A percentile compares a stretch with the other conserved stretches of the same genome.
Conservation (phyloP, 1,284 basidiomycete genomes). For the Ustilago shanxiensis region DNA sequence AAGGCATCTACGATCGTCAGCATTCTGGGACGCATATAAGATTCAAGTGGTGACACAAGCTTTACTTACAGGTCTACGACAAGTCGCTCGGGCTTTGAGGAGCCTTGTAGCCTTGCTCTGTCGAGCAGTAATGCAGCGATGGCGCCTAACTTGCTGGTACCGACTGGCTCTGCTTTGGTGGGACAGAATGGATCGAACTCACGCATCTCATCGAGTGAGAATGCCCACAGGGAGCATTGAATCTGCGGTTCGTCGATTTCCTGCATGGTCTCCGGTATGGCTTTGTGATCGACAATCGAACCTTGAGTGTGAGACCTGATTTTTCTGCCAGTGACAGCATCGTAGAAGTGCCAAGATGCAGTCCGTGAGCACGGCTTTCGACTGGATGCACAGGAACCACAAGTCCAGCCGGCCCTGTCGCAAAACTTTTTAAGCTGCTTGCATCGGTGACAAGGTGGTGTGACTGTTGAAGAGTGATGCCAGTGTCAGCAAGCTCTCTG, state of each 20-base stretch:
- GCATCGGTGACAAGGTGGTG: constrained; percentile 11
- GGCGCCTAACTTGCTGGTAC: constrained; percentile 9
- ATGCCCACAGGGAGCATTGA: constrained; percentile 24
- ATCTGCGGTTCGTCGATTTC: background rate
- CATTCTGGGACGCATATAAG: background rate
- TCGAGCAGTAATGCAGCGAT: constrained; percentile 17
- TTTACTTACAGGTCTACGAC: constrained; percentile 21
- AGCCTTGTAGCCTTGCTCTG: background rate
- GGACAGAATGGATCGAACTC: constrained; percentile 34
- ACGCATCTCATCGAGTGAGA: constrained; percentile 25
- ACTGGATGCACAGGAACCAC: background rate
- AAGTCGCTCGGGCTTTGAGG: background rate
- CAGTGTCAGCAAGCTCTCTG: background rate
- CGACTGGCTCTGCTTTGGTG: background rate
- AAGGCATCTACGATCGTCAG: background rate
- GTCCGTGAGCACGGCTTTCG: background rate
- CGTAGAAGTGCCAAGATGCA: constrained; percentile 3
- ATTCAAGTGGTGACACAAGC: background rate
- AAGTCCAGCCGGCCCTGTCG: constrained; percentile 9
- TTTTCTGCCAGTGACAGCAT: constrained; percentile 1
- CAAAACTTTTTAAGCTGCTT: background rate
- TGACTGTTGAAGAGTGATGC: background rate
- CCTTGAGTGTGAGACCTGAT: background rate
- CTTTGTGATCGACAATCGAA: background rate
- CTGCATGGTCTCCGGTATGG: background rate